Evolutionary conservation across 768 basidiomycete genomes (phyloP), one percentile per base, ranked within the genome.

Genomic region (Cystobasidium tubakii): DNA sequence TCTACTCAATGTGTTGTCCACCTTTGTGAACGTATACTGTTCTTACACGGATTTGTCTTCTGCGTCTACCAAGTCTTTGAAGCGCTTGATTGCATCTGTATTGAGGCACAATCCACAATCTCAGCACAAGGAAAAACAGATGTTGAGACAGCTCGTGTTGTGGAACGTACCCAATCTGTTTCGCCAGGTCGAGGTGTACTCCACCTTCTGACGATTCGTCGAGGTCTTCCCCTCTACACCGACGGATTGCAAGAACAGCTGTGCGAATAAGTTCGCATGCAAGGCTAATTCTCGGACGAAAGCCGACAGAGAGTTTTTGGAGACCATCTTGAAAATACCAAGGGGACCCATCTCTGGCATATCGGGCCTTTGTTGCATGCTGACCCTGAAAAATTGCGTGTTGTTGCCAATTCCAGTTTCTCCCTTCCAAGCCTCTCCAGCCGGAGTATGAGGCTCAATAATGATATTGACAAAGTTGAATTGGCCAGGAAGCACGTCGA

Each of bases 391-490:
- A 82, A 92, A 97, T 80, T 97, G 92, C 54, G 73, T 74, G 67
- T 80, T 79, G 77, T 76, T 78, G 50, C 62, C 73, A 81, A 90
- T 90, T 82, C 95, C 91, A 79, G 92, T 88, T 36, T 87, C 78
- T 77, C 88, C 89, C 81, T 89, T 92, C 34, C 91, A 90, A 1
- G 90, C 88, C 75, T 91, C 89, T 39, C 89, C 86, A 34, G 90
- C 91, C 65, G 88, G 83, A 15, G 91, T 92, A 81, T 91, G 92
- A 0, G 96, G 92, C 79, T 96, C 91, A 80, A 99, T 89, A 79
- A 99, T 88, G 79, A 99, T 91, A 82, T 98, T 98, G 79, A 97
- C 87, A 79, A 95, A 97, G 80, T 97, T 94, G 84, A 95, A 99
- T 79, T 91, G 88, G 10, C 95, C 95, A 27, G 86, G 83, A 70